These are phyloP conservation scores for Arabidopsis lyrata DNA, from an alignment of 441 rosid species.

Conservation along the genomic window DNA sequence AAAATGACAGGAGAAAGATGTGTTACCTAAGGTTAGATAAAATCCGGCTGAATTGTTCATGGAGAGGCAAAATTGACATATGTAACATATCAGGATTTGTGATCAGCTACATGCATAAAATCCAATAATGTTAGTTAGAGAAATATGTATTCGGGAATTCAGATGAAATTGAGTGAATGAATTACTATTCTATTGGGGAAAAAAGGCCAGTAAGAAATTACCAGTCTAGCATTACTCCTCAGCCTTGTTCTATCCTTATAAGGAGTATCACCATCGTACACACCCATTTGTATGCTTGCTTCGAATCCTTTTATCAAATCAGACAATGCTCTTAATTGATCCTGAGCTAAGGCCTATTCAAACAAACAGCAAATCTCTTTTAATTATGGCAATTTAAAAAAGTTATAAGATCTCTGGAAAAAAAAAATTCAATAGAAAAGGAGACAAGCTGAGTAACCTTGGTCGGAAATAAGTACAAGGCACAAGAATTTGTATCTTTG, in stretches of 20 bases:
- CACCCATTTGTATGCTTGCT: constrained; percentile 65
- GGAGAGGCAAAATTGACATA: constrained; percentile 84
- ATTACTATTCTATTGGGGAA: constrained; percentile 16
- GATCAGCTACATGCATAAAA: constrained; percentile 68
- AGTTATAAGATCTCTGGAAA: background rate
- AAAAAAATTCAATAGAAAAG: constrained; percentile 3
- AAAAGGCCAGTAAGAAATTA: constrained; percentile 40
- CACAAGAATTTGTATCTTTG: constrained; percentile 73
- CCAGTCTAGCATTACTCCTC: constrained; percentile 86
- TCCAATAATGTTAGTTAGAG: constrained; percentile 32
- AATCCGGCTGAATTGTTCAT: constrained; percentile 78
- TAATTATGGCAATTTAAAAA: constrained; percentile 8
- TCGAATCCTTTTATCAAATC: constrained; percentile 59
- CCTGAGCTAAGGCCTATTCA: constrained; percentile 95
- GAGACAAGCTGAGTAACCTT: constrained; percentile 60
- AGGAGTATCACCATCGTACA: constrained; percentile 96
- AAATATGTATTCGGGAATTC: constrained; percentile 16
- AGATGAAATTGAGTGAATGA: constrained; percentile 14
- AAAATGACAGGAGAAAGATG: constrained; percentile 15
- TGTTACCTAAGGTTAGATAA: constrained; percentile 84
- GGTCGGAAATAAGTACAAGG: constrained; percentile 92
- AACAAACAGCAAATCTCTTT: constrained; percentile 35
- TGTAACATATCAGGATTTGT: constrained; percentile 99
- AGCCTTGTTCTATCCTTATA: constrained; percentile 71
- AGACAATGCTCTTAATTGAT: constrained; percentile 82